Evolutionary conservation across 345 rosid species (phyloP), one percentile per base, ranked within the genome.

Genomic region (Nasturtium officinale): DNA sequence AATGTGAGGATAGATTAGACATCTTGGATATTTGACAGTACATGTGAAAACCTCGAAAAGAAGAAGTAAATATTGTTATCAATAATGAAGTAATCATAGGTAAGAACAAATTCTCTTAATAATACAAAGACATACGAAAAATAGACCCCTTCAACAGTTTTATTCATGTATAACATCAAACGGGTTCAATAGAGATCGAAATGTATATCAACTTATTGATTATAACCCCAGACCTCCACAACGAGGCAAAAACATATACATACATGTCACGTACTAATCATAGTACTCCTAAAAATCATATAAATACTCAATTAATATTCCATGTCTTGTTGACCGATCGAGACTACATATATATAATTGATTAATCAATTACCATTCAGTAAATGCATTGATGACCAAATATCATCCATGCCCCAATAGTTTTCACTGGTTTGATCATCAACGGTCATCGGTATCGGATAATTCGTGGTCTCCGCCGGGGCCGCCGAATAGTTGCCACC

Each of bases 331-430:
- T 23, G 32, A 26, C 16, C 50, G 18, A 17, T 28, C 53, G 61
- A 61, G 21, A 47, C 68, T 52, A n/a, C n/a, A 17, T 71, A 21
- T 48, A 20, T 72, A 26, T 23, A 43, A 15, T 63, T 35, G 28
- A 54, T 56, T 11, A 37, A 28, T 74, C 61, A 79, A 43, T 79
- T 70, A 69, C 79, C 85, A 67, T 83, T 88, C n/a, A 86, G 83
- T 56, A 91, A 57, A 23, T 91, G 89, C 90, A 91, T 86, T 62
- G 77, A 77, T 67, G 80, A 77, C 97, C 97, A 91, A 52, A 94
- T 66, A 76, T 94, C 96, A 77, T 94, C 98, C 83, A 89, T 82
- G 79, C 80, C 87, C 98, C 98, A 94, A 73, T 82, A 89, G 71
- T 69, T 82, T 43, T 89, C 96, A 45, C 61, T 81, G 4, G 86